Evolutionary conservation across 306 rosid genomes (phyloP).

Genomic region (Luffa acutangula): DNA sequence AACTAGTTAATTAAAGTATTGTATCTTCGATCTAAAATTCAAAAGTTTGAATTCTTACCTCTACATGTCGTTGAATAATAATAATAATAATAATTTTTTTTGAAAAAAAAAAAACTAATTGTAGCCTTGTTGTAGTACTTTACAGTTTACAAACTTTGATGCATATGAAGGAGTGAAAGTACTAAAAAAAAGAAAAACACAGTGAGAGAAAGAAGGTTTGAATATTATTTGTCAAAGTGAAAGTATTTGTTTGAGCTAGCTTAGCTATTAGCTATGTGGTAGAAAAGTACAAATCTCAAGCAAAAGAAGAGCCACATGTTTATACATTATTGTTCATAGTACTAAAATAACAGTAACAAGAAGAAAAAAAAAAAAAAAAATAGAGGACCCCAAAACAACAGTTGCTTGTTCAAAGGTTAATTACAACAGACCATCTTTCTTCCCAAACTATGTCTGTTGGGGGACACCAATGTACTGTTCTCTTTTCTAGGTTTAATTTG

Average conservation of each 20-base stretch:
- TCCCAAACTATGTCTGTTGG: background rate
- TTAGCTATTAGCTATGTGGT: background rate
- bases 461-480: background rate
- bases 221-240: background rate
- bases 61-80: no score
- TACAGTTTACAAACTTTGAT: background rate
- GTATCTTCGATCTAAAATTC: no score
- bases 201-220: background rate
- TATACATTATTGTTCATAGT: background rate
- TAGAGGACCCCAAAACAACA: background rate
- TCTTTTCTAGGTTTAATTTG: background rate
- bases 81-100: no score
- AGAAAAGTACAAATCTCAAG: background rate
- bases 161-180: background rate
- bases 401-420: background rate
- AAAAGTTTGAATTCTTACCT: no score
- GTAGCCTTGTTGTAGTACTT: background rate
- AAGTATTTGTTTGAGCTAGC: background rate
- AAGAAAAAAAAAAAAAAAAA: background rate
- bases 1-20: no score
- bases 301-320: slow-evolving; percentile 1
- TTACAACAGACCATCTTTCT: background rate
- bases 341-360: background rate
- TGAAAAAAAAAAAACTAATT: background rate
- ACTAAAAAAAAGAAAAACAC: background rate